Evolutionary conservation across 305 asterid species (phyloP).

Genomic region (Petunia hybrid): DNA sequence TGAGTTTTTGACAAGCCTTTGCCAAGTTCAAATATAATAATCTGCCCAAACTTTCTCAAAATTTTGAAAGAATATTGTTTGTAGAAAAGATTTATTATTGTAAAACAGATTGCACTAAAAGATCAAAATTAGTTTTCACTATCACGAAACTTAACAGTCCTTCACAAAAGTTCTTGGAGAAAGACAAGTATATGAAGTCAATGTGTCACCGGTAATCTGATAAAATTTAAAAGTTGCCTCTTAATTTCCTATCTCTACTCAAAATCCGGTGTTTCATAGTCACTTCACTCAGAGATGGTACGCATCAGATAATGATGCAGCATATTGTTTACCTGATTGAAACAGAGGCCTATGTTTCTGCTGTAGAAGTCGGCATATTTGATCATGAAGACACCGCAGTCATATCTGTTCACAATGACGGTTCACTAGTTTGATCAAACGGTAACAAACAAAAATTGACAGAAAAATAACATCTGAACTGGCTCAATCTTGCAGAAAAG

Average conservation of each 20-base stretch:
- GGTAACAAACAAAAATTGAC: background rate
- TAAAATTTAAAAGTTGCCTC: background rate
- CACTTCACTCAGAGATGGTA: conserved; percentile 4
- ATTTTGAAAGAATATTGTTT: background rate
- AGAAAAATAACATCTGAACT: background rate
- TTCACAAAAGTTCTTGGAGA: background rate
- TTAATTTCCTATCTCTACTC: background rate
- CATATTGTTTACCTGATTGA: conserved; percentile 64
- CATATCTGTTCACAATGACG: conserved; percentile 58
- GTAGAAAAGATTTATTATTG: background rate
- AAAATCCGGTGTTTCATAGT: background rate
- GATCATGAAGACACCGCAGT: conserved; percentile 95
- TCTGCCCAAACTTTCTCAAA: background rate
- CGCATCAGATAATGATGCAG: background rate
- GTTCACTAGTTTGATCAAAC: conserved; percentile 25
- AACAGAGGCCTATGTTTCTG: conserved; percentile 80
- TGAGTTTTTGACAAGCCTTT: background rate
- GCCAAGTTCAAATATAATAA: background rate
- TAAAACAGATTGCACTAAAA: background rate
- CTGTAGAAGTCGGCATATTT: conserved; percentile 91
- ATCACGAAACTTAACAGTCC: background rate
- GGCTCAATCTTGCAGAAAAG: background rate
- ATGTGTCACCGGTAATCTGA: background rate
- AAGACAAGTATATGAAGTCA: background rate
- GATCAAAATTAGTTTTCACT: conserved; percentile 1